Conservation (phyloP, 2,329 filamentous ascomycete species). For the Tolypocladium inflatum region DNA sequence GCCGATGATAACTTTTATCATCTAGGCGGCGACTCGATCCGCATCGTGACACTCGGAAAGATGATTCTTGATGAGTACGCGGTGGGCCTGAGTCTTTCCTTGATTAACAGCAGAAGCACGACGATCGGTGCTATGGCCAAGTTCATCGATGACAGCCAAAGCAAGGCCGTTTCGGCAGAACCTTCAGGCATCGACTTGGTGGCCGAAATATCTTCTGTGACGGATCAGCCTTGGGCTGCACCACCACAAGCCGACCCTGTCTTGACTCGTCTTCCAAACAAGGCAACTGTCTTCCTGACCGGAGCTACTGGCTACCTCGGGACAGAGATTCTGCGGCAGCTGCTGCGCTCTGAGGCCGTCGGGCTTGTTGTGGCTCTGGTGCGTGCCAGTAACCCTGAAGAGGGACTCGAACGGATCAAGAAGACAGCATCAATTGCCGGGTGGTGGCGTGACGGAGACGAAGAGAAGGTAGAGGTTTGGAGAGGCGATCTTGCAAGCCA, state of each 20-base stretch:
- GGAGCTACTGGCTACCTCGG: constrained; percentile 71
- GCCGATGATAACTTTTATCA: constrained; percentile 8
- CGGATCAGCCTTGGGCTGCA: not conserved
- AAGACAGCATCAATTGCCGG: constrained; percentile 2
- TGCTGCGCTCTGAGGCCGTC: constrained; percentile 45
- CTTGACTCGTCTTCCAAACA: not conserved
- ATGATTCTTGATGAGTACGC: not conserved
- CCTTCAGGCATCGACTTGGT: not conserved
- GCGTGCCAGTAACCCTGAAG: constrained; percentile 50
- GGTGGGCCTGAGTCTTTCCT: not conserved
- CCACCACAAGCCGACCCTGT: not conserved
- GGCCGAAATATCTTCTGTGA: not conserved
- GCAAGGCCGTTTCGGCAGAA: not conserved
- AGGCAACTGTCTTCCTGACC: constrained; percentile 62
- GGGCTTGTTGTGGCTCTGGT: constrained; percentile 57
- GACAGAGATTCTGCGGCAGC: constrained; percentile 63
- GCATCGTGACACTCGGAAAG: not conserved
- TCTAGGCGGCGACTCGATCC: constrained; percentile 9
- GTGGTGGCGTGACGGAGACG: constrained; percentile 6
- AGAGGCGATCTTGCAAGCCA: constrained; percentile 4
- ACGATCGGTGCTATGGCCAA: not conserved
- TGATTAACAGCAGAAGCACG: not conserved
- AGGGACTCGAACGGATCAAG: constrained; percentile 53
- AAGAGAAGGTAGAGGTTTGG: constrained; percentile 7
- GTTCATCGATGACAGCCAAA: not conserved